Evolutionary conservation across 768 basidiomycete genomes (phyloP).

Genomic region (Brasilioporus rufonigricans): DNA sequence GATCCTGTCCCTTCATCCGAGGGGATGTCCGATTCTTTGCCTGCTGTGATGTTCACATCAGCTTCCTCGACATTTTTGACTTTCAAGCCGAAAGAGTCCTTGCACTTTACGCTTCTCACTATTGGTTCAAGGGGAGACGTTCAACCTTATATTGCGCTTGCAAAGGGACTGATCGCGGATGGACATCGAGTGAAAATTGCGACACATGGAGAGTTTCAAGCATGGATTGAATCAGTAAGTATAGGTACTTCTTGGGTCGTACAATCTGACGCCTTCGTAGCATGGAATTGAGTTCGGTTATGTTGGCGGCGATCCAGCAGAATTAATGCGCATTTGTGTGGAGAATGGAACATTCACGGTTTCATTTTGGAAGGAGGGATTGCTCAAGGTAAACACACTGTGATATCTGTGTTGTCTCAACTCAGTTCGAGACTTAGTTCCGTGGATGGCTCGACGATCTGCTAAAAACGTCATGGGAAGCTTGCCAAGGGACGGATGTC

Average conservation of each 20-base stretch:
- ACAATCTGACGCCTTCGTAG: conserved; percentile 38
- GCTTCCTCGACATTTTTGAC: conserved; percentile 95
- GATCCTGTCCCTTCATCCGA: conserved; percentile 51
- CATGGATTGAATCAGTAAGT: conserved; percentile 93
- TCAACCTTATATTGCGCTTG: conserved; percentile 95
- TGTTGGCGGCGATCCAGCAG: conserved; percentile 96
- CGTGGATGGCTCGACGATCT: conserved; percentile 98
- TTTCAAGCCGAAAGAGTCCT: conserved; percentile 83
- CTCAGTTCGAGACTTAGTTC: conserved; percentile 53
- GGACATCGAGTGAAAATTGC: conserved; percentile 91
- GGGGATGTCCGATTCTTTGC: conserved; percentile 63
- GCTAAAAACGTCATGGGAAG: conserved; percentile 92
- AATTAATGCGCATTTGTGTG: conserved; percentile 95
- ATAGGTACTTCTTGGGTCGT: not conserved
- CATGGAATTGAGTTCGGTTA: conserved; percentile 94
- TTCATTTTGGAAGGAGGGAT: conserved; percentile 87
- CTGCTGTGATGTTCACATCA: conserved; percentile 95
- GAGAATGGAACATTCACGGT: conserved; percentile 98
- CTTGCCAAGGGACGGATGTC: conserved; percentile 92
- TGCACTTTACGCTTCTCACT: conserved; percentile 92
- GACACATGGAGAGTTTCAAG: conserved; percentile 91
- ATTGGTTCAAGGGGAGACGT: conserved; percentile 97
- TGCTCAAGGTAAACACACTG: conserved; percentile 64
- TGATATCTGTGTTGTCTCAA: not conserved
- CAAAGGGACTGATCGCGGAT: conserved; percentile 86